phyloP scores from a whole-genome alignment of 192 early-diverging fungal species.

The Coemansia sp. region DNA sequence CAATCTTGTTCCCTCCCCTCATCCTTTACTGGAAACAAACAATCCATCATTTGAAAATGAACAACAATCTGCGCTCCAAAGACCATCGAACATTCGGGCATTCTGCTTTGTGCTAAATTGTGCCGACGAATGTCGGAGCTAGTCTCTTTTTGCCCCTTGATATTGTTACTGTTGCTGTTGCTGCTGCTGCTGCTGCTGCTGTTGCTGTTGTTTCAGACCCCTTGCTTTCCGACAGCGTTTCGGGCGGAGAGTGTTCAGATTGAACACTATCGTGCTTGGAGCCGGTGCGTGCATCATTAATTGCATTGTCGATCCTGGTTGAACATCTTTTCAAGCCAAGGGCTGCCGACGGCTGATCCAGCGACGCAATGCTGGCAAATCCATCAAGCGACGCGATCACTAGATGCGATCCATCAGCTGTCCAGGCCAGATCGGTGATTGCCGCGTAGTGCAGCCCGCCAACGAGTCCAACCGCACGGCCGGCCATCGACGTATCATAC shows the following conservation, averaged over 20 bases:
- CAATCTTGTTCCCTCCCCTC: neutral
- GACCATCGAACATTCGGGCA: neutral
- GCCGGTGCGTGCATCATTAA: neutral
- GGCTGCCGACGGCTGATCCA: conserved; percentile 57
- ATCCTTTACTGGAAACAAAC: neutral
- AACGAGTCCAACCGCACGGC: conserved; percentile 69
- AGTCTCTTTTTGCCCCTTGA: conserved; percentile 33
- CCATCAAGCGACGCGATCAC: conserved; percentile 85
- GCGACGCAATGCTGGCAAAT: conserved; percentile 78
- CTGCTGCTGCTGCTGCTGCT: neutral
- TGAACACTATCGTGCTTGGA: neutral
- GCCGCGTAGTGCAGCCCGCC: conserved; percentile 86
- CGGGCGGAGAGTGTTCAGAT: neutral
- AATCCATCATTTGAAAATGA: neutral
- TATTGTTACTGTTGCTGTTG: neutral
- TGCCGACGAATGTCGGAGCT: conserved; percentile 47
- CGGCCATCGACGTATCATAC: conserved; percentile 80
- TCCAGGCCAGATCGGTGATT: conserved; percentile 89
- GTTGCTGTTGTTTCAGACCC: neutral
- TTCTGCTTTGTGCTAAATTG: conserved; percentile 8
- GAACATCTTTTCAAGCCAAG: conserved; percentile 12
- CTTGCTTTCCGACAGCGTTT: neutral
- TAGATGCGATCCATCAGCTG: conserved; percentile 71
- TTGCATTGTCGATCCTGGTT: neutral
- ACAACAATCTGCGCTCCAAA: neutral